These are phyloP conservation scores for Sonneratia alba DNA, from an alignment of 345 rosid species.

Conservation along the genomic window DNA sequence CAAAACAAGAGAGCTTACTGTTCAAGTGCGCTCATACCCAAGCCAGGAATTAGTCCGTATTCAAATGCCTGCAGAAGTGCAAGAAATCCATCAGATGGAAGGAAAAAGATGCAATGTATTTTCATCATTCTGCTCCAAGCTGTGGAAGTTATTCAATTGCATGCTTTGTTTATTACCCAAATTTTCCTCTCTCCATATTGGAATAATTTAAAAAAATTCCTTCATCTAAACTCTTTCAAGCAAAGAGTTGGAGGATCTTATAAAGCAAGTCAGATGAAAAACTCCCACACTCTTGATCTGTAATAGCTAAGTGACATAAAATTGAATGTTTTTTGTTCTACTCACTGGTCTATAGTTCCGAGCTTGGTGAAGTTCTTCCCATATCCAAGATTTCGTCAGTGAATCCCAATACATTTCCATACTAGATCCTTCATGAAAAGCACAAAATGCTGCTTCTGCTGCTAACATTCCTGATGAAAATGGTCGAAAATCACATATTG, in stretches of 20 bases:
- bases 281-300: too few species aligned
- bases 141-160: background rate
- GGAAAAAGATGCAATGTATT: background rate
- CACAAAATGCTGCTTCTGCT: conserved; percentile 79
- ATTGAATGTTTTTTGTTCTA: conserved; percentile 7
- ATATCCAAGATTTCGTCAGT: conserved; percentile 72
- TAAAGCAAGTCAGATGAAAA: background rate
- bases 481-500: background rate
- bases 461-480: conserved; percentile 78
- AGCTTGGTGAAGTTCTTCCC: conserved; percentile 75
- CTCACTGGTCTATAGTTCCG: conserved; percentile 90
- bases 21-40: conserved; percentile 69
- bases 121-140: background rate
- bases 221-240: background rate
- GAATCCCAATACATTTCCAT: conserved; percentile 69
- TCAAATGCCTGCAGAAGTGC: conserved; percentile 60
- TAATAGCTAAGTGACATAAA: background rate
- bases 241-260: background rate
- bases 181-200: background rate
- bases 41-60: conserved; percentile 77
- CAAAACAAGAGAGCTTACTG: conserved; percentile 43
- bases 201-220: background rate
- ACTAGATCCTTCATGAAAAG: conserved; percentile 41
- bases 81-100: conserved; percentile 7
- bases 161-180: background rate